Percentiles rank a stretch among this genome's conserved stretches.
Evolutionary conservation across 768 basidiomycete genomes (phyloP).

Genomic region (Chiua virens): DNA sequence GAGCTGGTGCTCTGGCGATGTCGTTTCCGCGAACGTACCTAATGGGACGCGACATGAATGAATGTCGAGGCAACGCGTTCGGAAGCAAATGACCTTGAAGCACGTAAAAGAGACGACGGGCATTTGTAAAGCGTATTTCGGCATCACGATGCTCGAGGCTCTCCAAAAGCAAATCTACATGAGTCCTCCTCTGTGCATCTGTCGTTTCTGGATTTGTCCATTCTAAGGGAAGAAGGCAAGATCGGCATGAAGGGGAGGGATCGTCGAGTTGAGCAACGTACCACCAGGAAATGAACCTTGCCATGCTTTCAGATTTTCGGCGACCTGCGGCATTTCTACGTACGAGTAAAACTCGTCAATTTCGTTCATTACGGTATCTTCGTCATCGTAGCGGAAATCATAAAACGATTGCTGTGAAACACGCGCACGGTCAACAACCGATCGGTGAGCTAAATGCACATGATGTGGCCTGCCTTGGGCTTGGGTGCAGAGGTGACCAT

Average conservation of each 20-base stretch:
- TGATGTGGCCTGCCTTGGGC: slow-evolving; percentile 57
- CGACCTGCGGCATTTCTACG: slow-evolving; percentile 89
- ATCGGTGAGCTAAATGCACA: slow-evolving; percentile 6
- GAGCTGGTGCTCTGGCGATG: slow-evolving; percentile 90
- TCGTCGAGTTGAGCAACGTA: slow-evolving; percentile 32
- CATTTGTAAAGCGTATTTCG: slow-evolving; percentile 83
- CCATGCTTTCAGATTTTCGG: slow-evolving; percentile 87
- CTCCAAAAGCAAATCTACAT: slow-evolving; percentile 81
- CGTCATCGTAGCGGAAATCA: slow-evolving; percentile 94
- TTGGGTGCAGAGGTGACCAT: slow-evolving; percentile 69
- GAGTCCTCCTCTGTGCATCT: slow-evolving; percentile 59
- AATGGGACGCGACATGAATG: slow-evolving; percentile 8
- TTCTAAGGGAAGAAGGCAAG: slow-evolving; percentile 42
- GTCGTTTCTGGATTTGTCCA: slow-evolving; percentile 71
- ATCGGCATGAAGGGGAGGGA: not conserved
- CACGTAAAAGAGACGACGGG: slow-evolving; percentile 85
- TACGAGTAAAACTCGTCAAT: slow-evolving; percentile 98
- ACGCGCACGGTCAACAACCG: slow-evolving; percentile 18
- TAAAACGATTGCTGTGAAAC: slow-evolving; percentile 73
- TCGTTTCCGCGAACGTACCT: slow-evolving; percentile 92
- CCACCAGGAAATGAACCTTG: slow-evolving; percentile 79
- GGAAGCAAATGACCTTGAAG: slow-evolving; percentile 67
- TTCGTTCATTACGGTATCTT: slow-evolving; percentile 93
- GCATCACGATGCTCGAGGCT: slow-evolving; percentile 84
- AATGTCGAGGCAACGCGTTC: not conserved